phyloP scores from a whole-genome alignment of 768 basidiomycete genomes.

The Rhizopogon vulgaris region DNA sequence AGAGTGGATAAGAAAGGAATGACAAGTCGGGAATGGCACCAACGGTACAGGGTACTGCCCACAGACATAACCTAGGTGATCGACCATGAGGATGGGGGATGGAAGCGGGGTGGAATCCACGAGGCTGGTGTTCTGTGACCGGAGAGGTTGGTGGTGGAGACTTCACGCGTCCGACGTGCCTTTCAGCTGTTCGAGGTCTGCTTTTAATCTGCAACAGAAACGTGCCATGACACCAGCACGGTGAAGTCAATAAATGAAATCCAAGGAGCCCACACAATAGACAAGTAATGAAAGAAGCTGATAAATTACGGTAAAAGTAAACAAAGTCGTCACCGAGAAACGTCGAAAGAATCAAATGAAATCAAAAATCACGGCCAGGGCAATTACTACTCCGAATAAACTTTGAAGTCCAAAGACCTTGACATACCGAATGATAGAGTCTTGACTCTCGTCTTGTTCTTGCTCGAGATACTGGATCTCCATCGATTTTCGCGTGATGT shows the following conservation, averaged over 20 bases:
- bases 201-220: slow-evolving; percentile 53
- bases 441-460: slow-evolving; percentile 71
- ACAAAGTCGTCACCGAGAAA: slow-evolving; percentile 4
- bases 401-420: slow-evolving; percentile 53
- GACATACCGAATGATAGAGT: slow-evolving; percentile 76
- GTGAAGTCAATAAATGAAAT: slow-evolving; percentile 34
- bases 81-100: slow-evolving; percentile 18
- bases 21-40: background rate
- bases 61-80: slow-evolving; percentile 11
- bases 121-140: slow-evolving; percentile 21
- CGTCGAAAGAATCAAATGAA: slow-evolving; percentile 30
- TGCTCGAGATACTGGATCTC: slow-evolving; percentile 77
- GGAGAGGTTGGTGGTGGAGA: slow-evolving; percentile 1
- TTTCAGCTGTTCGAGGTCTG: slow-evolving; percentile 52
- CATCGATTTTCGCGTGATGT: slow-evolving; percentile 67
- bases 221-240: slow-evolving; percentile 12
- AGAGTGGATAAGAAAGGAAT: background rate
- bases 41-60: background rate
- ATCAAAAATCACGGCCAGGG: slow-evolving; percentile 51
- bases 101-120: slow-evolving; percentile 28
- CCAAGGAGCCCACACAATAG: slow-evolving; percentile 11
- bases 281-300: slow-evolving; percentile 9
- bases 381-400: slow-evolving; percentile 44
- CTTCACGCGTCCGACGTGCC: slow-evolving; percentile 21
- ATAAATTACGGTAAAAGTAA: slow-evolving; percentile 14